A percentile compares a stretch with the other conserved stretches of the same genome.
Conservation (phyloP, 1,139 yeast species). For the Protomyces pachydermus region DNA sequence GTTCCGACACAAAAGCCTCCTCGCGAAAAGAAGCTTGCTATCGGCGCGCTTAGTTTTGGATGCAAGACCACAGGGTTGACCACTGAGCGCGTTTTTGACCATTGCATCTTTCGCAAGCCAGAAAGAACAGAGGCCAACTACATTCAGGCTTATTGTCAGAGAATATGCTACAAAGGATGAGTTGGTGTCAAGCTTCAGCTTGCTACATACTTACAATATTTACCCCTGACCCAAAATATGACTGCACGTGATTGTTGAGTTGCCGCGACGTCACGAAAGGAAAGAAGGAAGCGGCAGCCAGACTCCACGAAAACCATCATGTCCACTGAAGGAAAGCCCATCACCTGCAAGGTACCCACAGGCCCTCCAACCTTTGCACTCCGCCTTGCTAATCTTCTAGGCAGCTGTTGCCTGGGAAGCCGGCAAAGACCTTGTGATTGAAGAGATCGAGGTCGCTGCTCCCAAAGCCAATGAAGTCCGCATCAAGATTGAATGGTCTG, state of each 20-base stretch:
- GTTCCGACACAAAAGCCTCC: too few relatives aligned
- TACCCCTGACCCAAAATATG: too few relatives aligned
- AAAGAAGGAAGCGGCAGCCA: neutral
- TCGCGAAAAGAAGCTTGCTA: too few relatives aligned
- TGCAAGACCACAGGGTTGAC: too few relatives aligned
- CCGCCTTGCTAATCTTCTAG: neutral
- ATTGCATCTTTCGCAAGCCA: too few relatives aligned
- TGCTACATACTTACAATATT: too few relatives aligned
- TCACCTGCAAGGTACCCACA: constrained; percentile 55
- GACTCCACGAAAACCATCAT: neutral
- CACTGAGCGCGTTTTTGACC: too few relatives aligned
- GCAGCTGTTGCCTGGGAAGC: constrained; percentile 99
- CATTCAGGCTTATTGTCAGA: too few relatives aligned
- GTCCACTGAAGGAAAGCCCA: constrained; percentile 53
- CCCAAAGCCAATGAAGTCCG: constrained; percentile 98
- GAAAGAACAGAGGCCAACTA: too few relatives aligned
- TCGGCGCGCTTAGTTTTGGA: too few relatives aligned
- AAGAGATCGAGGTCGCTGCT: constrained; percentile 82
- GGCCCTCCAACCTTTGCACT: neutral
- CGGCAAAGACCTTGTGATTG: constrained; percentile 70
- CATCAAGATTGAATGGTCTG: constrained; percentile 78
- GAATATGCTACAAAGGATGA: too few relatives aligned
- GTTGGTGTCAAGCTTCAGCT: too few relatives aligned
- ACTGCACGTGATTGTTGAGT: neutral
- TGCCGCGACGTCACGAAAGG: neutral